Base-by-base conservation (phyloP, 1,284 basidiomycete genomes). In the Phaffia rhodozyma region DNA sequence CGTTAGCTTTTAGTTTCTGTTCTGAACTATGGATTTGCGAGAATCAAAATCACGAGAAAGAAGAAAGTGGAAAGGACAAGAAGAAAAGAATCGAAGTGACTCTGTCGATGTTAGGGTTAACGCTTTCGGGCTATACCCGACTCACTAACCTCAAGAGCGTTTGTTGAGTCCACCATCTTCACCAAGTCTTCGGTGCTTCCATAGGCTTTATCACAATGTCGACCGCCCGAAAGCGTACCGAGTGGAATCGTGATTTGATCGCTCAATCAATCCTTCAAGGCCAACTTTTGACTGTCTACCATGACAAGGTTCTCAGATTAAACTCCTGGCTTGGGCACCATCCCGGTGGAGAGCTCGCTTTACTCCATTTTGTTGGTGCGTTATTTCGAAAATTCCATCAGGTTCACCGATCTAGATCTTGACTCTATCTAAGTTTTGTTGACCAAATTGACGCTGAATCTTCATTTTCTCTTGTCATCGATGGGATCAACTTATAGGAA, bases 321-420 rank as follows among this genome's bases (percentile, higher is more conserved):
- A 80, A 81, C 18, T 78, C 81, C 21, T 97, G 94, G 96, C 84
- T 94, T 25, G 75, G 81, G 3, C 78, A 81, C 3, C 96, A 99
- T 73, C 94, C 94, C 0, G 96, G 94, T 53, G 93, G 94, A 61
- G 77, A 84, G 18, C 85, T 97, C 57, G 83, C 92, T 23, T 85
- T 98, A 67, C 84, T 96, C 32, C 96, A 99, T 77, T 97, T 94
- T 72, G 86, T 97, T 38, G 96, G 96, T 29, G 52, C 25, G 52
- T 53, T 32, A 9, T 27, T 13, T 27, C 18, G 6, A 2, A 9
- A 13, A 9, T 2, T 20, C 18, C 18, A 27, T 20, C 18, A 27
- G 25, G 18, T 32, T 53, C 18, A 18, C 9, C 25, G 2, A 27
- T 53, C 7, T 27, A 13, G 25, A 27, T 20, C 18, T 53, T 20